Base-by-base conservation (phyloP, 2,329 filamentous ascomycete species). In the Alternaria sp. region DNA sequence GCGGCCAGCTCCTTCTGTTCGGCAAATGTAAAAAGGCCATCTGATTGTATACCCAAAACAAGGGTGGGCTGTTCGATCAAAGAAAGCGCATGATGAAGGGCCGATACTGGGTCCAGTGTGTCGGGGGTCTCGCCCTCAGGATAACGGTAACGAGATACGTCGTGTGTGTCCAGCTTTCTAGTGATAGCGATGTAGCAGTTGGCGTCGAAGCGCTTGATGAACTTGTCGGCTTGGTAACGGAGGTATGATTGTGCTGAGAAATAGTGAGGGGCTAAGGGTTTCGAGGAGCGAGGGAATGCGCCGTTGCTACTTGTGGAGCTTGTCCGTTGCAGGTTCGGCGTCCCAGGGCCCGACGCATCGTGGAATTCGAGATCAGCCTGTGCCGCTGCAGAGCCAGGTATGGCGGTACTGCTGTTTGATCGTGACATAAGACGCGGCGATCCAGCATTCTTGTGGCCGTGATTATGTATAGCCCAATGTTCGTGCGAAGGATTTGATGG, bases 181-280 rank as follows among this genome's bases (percentile, higher is more conserved):
- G 95, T 98, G 80, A 99, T 97, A 68, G 95, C 94, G 70, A 99
- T 98, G 82, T 99, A 99, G 82, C 95, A 99, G 79, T 99, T 99
- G 73, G 93, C 92, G 79, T 99, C 95, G 78, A 98, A 99, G 10
- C 95, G 91, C 79, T 92, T 93, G 71, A 98, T 95, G 72, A 99
- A 99, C 79, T 99, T 99, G 71, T 90, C 87, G 57, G 93, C 94
- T 80, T 99, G 95, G 80, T 99, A 99, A 20, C 95, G 91, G 44
- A 99, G 87, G 80, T 99, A 99, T 0, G 94, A 97, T 78, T 99
- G 95, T 0, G 95, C 95, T 0, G 95, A 98, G 81, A 98, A 99
- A 80, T 97, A 97, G n/a, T 92, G 95, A 3, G 83, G 74, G 63
- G 81, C 74, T 54, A 67, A 78, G 44, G 76, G 78, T 70, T 73